Evolutionary conservation across 306 rosid species (phyloP).

Genomic region (Carpinus fangiana): DNA sequence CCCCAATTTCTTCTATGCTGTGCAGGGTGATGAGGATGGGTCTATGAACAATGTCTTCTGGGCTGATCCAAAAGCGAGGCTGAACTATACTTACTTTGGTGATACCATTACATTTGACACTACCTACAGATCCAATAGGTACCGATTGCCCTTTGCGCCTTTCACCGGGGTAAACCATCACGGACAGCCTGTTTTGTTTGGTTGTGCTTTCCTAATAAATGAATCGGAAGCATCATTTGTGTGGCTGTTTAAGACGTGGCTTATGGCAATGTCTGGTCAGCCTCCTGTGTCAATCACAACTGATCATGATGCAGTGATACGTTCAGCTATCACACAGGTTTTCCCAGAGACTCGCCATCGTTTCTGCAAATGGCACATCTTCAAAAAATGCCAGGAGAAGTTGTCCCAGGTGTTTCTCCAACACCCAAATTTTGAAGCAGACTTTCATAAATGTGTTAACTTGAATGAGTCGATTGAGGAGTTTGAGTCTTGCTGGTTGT

Average conservation of each 20-base stretch:
- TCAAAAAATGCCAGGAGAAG: conserved; percentile 95
- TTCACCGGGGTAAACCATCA: conserved; percentile 96
- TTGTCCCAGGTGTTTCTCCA: conserved; percentile 83
- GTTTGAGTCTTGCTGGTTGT: conserved; percentile 90
- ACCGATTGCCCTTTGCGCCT: conserved; percentile 95
- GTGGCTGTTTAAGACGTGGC: conserved; percentile 96
- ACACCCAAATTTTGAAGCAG: conserved; percentile 91
- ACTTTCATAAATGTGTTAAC: conserved; percentile 93
- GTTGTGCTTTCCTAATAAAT: conserved; percentile 89
- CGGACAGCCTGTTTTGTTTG: conserved; percentile 95
- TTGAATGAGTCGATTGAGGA: conserved; percentile 91
- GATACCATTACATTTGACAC: conserved; percentile 98
- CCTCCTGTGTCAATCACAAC: conserved; percentile 91
- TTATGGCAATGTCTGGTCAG: conserved; percentile 83
- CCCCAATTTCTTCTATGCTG: conserved; percentile 81
- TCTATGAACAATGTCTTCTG: conserved; percentile 74
- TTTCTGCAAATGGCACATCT: conserved; percentile 98
- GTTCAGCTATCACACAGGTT: conserved; percentile 72
- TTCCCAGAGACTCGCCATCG: conserved; percentile 92
- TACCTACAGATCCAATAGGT: conserved; percentile 94
- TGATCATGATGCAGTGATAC: conserved; percentile 84
- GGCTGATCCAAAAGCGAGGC: conserved; percentile 91
- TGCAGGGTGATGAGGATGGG: conserved; percentile 85
- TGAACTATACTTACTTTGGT: conserved; percentile 83
- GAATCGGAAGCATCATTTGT: conserved; percentile 90